phyloP scores from a whole-genome alignment of 2,329 filamentous ascomycete species.

The Colletotrichum cuscutae region DNA sequence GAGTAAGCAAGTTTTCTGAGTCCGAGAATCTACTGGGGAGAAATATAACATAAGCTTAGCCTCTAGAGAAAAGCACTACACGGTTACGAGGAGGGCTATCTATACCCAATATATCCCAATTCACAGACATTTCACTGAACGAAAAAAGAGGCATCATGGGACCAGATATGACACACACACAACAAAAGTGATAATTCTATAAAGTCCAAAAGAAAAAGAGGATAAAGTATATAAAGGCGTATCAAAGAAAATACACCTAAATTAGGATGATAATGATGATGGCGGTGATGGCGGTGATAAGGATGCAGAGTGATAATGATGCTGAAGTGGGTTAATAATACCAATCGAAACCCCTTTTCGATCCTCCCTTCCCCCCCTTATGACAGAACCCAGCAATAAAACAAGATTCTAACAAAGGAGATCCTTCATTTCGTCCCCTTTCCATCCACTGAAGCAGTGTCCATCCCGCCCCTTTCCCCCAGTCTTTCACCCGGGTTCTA shows the following conservation, averaged over 20 bases:
- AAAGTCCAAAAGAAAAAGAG: not conserved
- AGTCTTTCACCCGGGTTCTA: slow-evolving; percentile 30
- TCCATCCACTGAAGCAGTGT: slow-evolving; percentile 17
- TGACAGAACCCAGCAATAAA: not conserved
- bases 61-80: no score
- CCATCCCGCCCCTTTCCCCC: slow-evolving; percentile 12
- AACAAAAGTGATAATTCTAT: not conserved
- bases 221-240: not conserved
- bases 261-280: not conserved
- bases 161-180: not conserved
- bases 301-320: not conserved
- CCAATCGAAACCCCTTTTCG: not conserved
- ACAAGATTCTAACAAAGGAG: slow-evolving; percentile 20
- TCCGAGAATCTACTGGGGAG: no score
- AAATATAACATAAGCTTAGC: accelerated
- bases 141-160: no score
- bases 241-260: not conserved
- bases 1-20: no score
- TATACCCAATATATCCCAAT: no score
- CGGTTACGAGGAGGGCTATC: no score
- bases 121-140: no score
- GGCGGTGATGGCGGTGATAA: not conserved
- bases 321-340: no score
- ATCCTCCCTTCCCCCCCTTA: not conserved
- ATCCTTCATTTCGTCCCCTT: slow-evolving; percentile 12